Base-by-base conservation (phyloP, 2,329 filamentous ascomycete species). In the Alternaria arborescens region DNA sequence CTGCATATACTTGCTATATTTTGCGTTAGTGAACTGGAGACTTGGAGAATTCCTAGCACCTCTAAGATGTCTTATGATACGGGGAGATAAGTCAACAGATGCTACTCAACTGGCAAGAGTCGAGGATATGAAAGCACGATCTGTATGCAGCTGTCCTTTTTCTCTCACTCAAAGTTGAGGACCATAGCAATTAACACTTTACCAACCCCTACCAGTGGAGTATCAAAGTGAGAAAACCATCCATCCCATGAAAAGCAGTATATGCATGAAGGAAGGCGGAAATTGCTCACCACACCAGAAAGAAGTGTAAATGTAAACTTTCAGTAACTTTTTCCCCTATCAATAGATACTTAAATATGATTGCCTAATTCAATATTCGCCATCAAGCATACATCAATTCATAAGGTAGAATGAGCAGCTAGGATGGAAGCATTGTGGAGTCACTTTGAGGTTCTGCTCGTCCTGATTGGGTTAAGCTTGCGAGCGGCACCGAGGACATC, bases 401-500 rank as follows among this genome's bases (percentile, higher is more conserved):
- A 10, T 30, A 20, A 4, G n/a, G 20, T 28, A 41, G 34, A 40
- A 38, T 1, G 11, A 41, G 36, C 36, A 20, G 24, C 8, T n/a
- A 38, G 8, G 30, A 36, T 26, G 14, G 24, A 41, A 41, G 28
- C 5, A 34, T 20, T 41, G 32, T 50, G 20, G 36, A 24, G 46
- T 50, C 38, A 18, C 6, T 36, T 24, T 5, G 14, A n/a, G 44
- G 34, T 30, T 16, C 20, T 51, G 18, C 57, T 50, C 26, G 18
- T 34, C 44, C 44, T 32, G 47, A 48, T 47, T 36, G 34, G 32
- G 46, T 53, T 47, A 52, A 30, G 32, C 46, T 52, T 51, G 46
- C 52, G 28, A 46, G 38, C 44, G 46, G 44, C 30, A 34, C 44
- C 52, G 42, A 60, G 42, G 34, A 59, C 50, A 61, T 72, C 64